Base-by-base conservation (phyloP, 176 grass and related monocot genomes). In the Triticum monococcum region DNA sequence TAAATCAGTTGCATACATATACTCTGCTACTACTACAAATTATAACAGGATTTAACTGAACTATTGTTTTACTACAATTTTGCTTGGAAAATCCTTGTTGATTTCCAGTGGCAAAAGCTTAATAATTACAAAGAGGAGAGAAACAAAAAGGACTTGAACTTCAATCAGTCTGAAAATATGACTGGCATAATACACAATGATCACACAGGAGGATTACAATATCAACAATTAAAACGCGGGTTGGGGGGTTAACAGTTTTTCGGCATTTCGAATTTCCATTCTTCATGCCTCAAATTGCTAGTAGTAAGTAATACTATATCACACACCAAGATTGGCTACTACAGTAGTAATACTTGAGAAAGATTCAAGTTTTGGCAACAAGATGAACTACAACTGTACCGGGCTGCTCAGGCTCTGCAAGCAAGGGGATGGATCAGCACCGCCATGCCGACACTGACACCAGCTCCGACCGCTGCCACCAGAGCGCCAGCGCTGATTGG, bases 361-460 rank as follows among this genome's bases (percentile, higher is more conserved):
- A 68, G 36, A 28, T 28, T 59, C 26, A 77, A 75, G 45, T 62
- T 68, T 79, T 83, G 72, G 57, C 45, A 86, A 88, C 66, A 86
- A 88, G 68, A 71, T 76, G 85, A 87, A 64, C 64, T 41, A 28
- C n/a, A 65, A 33, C 63, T 63, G 37, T 82, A 72, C 84, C 65
- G 48, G 72, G 66, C n/a, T 33, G 54, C 23, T 74, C n/a, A 30
- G 70, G 63, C 25, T 80, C 10, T 56, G 24, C 10, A 24, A 70
- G 30, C 61, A 86, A 72, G 66, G 64, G 22, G 75, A 40, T 52
- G 11, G 18, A 61, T 89, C 50, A 89, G 77, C 90, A 92, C 43
- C 79, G 80, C 93, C 90, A 94, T 11, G 90, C 85, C 3, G 93
- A 94, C 25, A 94, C 87, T 0, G 85, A 90, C 30, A 92, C 68